Base-by-base conservation (phyloP, 2,329 filamentous ascomycete genomes). In the Penicillium glabrum region DNA sequence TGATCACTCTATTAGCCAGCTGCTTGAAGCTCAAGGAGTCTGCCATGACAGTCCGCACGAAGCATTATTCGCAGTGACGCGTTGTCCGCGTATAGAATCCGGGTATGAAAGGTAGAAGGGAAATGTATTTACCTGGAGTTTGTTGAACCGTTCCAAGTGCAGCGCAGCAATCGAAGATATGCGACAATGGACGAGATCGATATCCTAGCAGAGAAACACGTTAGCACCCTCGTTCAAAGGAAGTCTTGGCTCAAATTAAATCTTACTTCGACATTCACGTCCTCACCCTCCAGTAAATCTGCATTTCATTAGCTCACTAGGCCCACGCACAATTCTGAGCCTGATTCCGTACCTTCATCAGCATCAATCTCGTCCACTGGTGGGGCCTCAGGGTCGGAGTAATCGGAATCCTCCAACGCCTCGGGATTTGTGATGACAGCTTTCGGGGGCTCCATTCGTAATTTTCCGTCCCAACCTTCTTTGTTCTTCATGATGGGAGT, bases 181-280 rank as follows among this genome's bases (percentile, higher is more conserved):
- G 62, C 93, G 90, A 54, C 89, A 89, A 74, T 98, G 93, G n/a
- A 92, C 88, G 59, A 93, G 87, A 70, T 95, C 90, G 68, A 99
- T 93, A 69, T 96, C 91, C 77, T 93, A 41, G 43, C 23, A 29
- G 23, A 43, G 13, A 37, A 19, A 44, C 24, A 26, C 5, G 11
- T 53, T 14, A 53, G 50, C 43, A 53, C 16, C n/a, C 51, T n/a
- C n/a, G 31, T n/a, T 19, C 9, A 16, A 33, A 9, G 11, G 19
- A 24, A 46, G 10, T 46, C 14, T 6, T 7, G 37, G 19, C 14
- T 26, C 13, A 5, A 33, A 14, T 33, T 6, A 46, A 27, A 43
- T 61, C 67, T 53, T 72, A 80, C 81, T 67, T 86, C 82, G 43
- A 79, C 75, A 35, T 86, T 79, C 23, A 76, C 73, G 49, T 83